A percentile compares a stretch with the other conserved stretches of the same genome.
phyloP scores from a whole-genome alignment of 371 early-diverging fungal species.

The Chytridiales sp. region DNA sequence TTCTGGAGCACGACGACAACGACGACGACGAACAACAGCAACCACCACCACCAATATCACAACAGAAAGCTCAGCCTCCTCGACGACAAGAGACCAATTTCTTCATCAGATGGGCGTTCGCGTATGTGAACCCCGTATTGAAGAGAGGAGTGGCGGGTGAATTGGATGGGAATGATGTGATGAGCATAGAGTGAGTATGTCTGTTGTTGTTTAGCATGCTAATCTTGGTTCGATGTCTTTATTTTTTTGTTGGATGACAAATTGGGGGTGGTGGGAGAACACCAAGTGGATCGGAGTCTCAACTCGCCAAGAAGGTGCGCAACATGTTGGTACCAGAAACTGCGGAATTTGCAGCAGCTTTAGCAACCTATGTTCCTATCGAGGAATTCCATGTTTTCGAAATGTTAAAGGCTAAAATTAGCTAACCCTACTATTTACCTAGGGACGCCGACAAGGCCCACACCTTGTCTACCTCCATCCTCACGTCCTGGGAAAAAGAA shows the following conservation, averaged over 20 bases:
- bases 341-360: not conserved
- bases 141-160: constrained; percentile 25
- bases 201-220: not conserved
- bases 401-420: not conserved
- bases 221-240: not conserved
- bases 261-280: not conserved
- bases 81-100: constrained; percentile 24
- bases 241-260: not conserved
- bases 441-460: constrained; percentile 19
- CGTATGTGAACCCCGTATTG: constrained; percentile 36
- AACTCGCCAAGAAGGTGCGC: not conserved
- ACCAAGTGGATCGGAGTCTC: not conserved
- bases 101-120: constrained; percentile 17
- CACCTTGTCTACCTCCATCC: constrained; percentile 10
- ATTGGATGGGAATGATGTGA: constrained; percentile 3
- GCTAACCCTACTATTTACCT: not conserved
- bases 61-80: too few relatives aligned
- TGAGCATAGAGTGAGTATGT: constrained; percentile 7
- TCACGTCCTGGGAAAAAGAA: constrained; percentile 19
- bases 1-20: too few relatives aligned
- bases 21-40: too few relatives aligned
- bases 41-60: too few relatives aligned
- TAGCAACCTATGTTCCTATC: not conserved
- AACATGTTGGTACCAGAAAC: not conserved
- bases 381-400: not conserved